Evolutionary conservation across 2,329 filamentous ascomycete genomes (phyloP), one percentile per base, ranked within the genome.

Genomic region (Claviceps sp.): DNA sequence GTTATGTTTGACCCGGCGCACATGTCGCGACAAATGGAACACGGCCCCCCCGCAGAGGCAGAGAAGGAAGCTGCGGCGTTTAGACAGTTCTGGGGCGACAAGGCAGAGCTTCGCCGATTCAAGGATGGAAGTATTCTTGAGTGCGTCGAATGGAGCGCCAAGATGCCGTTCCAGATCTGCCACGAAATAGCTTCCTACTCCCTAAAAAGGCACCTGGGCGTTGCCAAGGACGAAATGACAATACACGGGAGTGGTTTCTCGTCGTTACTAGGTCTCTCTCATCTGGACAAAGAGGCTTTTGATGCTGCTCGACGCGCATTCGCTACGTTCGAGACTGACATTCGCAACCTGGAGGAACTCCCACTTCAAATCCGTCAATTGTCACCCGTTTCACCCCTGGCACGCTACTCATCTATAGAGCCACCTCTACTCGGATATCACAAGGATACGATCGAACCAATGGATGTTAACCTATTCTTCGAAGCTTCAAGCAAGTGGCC

Each of bases 401-500:
- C 95, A 7, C 82, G 91, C 42, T 91, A 85, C 57, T 73, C 89
- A 1, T 88, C 85, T 0, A 66, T 86, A 8, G 58, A 66, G 4
- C 60, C 63, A 14, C 68, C 68, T 0, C 54, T 57, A 24, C 65
- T 74, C 41, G 70, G 70, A 24, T 71, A 73, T 14, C 68, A 70
- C 48, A 73, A 71, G 20, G 69, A 67, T 1, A 59, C 67, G 18
- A 60, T 73, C 51, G 63, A 66, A 26, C 84, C 87, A 0, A 84
- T 90, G 58, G 84, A 94, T 58, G 78, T 94, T 36, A 78, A 89
- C 43, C 75, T 98, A 47, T 90, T 91, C 62, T 97, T 98, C 60
- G 93, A 98, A 69, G 87, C 86, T 4, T 97, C 93, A 6, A 84
- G 82, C 46, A 85, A 88, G 59, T 98, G 93, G 93, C 93, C 93